phyloP scores from a whole-genome alignment of 768 basidiomycete species.

The Tricholoma hemisulphureum region DNA sequence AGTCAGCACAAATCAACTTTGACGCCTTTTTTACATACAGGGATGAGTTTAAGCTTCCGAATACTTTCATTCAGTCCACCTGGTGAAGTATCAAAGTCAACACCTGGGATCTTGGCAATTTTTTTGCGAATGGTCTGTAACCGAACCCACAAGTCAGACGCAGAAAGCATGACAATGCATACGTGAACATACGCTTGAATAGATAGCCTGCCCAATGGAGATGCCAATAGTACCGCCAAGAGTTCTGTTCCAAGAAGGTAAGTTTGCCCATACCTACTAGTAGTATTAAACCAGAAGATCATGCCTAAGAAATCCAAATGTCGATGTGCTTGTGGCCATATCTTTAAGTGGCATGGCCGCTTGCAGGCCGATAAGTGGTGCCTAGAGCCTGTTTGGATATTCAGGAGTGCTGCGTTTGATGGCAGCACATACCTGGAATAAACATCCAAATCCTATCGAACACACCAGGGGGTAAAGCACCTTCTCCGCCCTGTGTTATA shows the following conservation, averaged over 20 bases:
- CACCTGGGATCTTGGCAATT: constrained; percentile 36
- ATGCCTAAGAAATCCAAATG: constrained; percentile 69
- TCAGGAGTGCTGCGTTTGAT: neutral
- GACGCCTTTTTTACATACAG: constrained; percentile 29
- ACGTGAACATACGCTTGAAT: constrained; percentile 46
- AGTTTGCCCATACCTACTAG: neutral
- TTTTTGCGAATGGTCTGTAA: constrained; percentile 37
- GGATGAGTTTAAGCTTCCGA: constrained; percentile 41
- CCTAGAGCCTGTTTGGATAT: constrained; percentile 31
- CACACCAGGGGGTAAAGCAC: constrained; percentile 65
- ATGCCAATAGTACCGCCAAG: constrained; percentile 79
- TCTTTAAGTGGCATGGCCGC: constrained; percentile 86
- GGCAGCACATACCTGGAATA: constrained; percentile 51
- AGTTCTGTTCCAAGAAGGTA: constrained; percentile 37
- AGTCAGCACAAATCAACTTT: neutral
- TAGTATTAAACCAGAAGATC: constrained; percentile 9
- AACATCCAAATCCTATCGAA: constrained; percentile 60
- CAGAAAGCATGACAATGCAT: neutral
- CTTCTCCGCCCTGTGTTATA: constrained; percentile 52
- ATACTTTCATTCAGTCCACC: constrained; percentile 48
- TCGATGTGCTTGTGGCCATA: constrained; percentile 79
- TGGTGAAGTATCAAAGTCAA: constrained; percentile 39
- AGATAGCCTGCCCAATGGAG: constrained; percentile 70
- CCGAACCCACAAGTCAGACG: neutral
- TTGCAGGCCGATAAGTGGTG: constrained; percentile 72